These are phyloP conservation scores for Blepharisma stoltei DNA, from an alignment of 73 alveolate genomes.

Conservation along the genomic window DNA sequence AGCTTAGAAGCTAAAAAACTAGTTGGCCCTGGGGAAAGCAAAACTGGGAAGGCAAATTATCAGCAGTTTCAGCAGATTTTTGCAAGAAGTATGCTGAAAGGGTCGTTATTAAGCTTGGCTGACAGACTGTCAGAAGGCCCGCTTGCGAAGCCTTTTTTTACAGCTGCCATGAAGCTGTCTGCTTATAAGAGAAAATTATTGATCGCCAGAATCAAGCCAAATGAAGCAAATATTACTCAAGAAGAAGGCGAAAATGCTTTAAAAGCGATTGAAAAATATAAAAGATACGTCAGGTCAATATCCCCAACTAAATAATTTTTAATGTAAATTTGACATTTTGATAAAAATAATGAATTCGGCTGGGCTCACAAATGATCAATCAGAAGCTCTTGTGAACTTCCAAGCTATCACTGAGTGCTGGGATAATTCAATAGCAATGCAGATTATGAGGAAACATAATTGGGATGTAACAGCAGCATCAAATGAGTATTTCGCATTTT, in stretches of 20 bases:
- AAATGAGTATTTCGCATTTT: background rate
- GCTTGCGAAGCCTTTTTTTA: slow-evolving; percentile 12
- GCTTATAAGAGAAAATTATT: slow-evolving; percentile 15
- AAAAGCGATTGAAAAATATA: slow-evolving; percentile 26
- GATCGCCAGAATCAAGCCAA: slow-evolving; percentile 13
- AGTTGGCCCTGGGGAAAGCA: slow-evolving; percentile 4
- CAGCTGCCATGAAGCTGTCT: slow-evolving; percentile 19
- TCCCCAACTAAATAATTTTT: background rate
- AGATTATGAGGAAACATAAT: background rate
- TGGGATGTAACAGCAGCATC: slow-evolving; percentile 4
- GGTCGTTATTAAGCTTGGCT: background rate
- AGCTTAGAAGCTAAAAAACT: slow-evolving; percentile 7
- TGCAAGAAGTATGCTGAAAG: slow-evolving; percentile 27
- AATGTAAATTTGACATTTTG: too few relatives aligned
- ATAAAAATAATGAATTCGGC: too few relatives aligned
- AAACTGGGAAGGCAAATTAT: background rate
- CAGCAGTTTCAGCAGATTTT: slow-evolving; percentile 21
- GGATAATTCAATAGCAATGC: background rate
- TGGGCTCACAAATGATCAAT: background rate
- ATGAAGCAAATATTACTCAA: slow-evolving; percentile 1
- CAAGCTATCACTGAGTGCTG: slow-evolving; percentile 4
- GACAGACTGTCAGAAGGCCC: slow-evolving; percentile 28
- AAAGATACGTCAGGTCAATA: slow-evolving; percentile 4
- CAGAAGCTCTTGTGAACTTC: slow-evolving; percentile 10
- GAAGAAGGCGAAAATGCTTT: slow-evolving; percentile 26